Conservation (phyloP, 2,329 filamentous ascomycete genomes). For the Beauveria sp. region DNA sequence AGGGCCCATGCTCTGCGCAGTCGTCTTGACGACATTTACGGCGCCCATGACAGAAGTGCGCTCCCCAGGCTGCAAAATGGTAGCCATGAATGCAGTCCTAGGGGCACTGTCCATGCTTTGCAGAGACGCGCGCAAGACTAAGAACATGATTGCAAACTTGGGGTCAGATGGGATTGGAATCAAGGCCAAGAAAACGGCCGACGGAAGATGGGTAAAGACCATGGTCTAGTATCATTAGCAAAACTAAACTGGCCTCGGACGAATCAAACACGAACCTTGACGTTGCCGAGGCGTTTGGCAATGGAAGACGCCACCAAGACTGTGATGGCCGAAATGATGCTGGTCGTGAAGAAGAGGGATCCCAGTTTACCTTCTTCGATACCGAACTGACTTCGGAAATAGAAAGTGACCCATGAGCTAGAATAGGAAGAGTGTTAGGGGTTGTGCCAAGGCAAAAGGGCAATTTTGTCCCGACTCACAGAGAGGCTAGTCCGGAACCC, state of each 20-base stretch:
- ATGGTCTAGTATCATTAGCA: slow-evolving; percentile 42
- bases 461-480: slow-evolving; percentile 34
- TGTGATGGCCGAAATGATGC: slow-evolving; percentile 42
- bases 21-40: slow-evolving; percentile 62
- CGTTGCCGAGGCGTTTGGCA: slow-evolving; percentile 50
- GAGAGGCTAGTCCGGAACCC: slow-evolving; percentile 60
- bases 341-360: slow-evolving; percentile 46
- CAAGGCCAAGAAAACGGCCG: slow-evolving; percentile 55
- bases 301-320: slow-evolving; percentile 47
- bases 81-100: slow-evolving; percentile 60
- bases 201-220: slow-evolving; percentile 68
- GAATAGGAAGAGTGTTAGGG: not conserved
- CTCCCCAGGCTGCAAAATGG: slow-evolving; percentile 55
- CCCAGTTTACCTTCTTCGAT: slow-evolving; percentile 44
- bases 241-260: not conserved
- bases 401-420: slow-evolving; percentile 51
- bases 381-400: slow-evolving; percentile 41
- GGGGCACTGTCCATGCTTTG: slow-evolving; percentile 66
- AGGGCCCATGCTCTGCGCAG: slow-evolving; percentile 53
- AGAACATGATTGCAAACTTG: slow-evolving; percentile 47
- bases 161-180: slow-evolving; percentile 50
- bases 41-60: slow-evolving; percentile 65
- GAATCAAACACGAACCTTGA: slow-evolving; percentile 45
- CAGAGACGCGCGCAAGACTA: slow-evolving; percentile 54
- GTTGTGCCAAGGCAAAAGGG: not conserved